Base-by-base conservation (phyloP, 805 yeast species). In the Clavispora carvajalis region DNA sequence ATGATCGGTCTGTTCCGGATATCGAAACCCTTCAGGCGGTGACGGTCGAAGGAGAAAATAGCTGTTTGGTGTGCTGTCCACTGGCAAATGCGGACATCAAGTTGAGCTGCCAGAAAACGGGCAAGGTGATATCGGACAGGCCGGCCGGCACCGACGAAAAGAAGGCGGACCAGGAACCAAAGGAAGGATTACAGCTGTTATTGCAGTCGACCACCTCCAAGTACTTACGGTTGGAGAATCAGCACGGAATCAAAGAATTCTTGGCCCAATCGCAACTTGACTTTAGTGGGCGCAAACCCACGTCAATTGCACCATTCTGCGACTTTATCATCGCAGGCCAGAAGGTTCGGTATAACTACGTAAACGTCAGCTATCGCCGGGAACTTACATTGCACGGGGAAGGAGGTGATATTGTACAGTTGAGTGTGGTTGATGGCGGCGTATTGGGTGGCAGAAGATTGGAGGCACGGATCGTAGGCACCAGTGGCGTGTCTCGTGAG, bases 351-450 rank as follows among this genome's bases (percentile, higher is more conserved):
- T 79, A 79, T 53, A 58, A 65, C 36, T 75, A 73, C 46, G 64
- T 73, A 33, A 58, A 63, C 38, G 53, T 70, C 46, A 48, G 62
- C n/a, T 67, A 69, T 53, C 57, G 79, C 34, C 65, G 73, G 8
- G 74, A 73, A 44, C 52, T 74, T 25, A 72, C 69, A 37, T 63
- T 75, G 41, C 45, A 55, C n/a, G 67, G 54, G 39, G 59, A 59
- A 11, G 65, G 60, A 12, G 54, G 53, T 33, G 52, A 56, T 13
- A 39, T 59, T 31, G 57, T 75, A 15, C 78, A 75, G 45, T 63
- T 67, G 39, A 63, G 71, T 31, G 53, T 67, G 13, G 59, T 74
- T 13, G 83, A 79, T 51, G 81, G 82, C n/a, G 84, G 83, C 3
- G 57, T 67, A 6, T 60, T 76, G 34, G 82, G 82, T 10, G 84